Conservation (phyloP, 805 yeast genomes). For the Teunomyces atbi region DNA sequence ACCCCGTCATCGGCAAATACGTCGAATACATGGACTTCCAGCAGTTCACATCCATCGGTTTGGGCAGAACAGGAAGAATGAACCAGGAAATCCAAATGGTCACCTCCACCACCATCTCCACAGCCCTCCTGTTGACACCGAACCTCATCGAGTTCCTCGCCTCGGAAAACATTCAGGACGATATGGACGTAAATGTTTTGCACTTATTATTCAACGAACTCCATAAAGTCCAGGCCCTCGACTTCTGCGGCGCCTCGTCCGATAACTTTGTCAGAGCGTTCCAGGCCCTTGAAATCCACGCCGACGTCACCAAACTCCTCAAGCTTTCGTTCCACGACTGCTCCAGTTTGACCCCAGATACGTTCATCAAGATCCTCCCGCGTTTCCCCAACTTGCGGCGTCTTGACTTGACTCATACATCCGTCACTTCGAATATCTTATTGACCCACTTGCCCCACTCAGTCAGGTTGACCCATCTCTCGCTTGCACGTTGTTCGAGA, state of each 20-base stretch:
- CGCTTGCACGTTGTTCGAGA: conserved; percentile 53
- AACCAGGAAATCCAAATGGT: conserved; percentile 90
- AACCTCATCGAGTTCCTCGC: conserved; percentile 77
- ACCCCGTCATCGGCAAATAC: conserved; percentile 50
- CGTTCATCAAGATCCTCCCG: conserved; percentile 57
- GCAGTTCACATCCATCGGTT: conserved; percentile 84
- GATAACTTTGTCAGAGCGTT: conserved; percentile 60
- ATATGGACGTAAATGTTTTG: conserved; percentile 61
- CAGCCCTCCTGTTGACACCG: conserved; percentile 61
- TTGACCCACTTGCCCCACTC: conserved; percentile 49
- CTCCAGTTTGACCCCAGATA: conserved; percentile 64
- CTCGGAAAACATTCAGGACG: conserved; percentile 82
- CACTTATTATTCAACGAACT: conserved; percentile 52
- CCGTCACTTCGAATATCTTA: conserved; percentile 64
- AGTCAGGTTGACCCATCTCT: conserved; percentile 69
- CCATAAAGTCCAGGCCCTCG: conserved; percentile 63
- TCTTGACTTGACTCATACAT: conserved; percentile 79
- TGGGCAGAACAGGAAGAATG: conserved; percentile 88
- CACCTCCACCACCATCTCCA: conserved; percentile 66
- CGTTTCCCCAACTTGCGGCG: conserved; percentile 56
- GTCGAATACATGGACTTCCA: conserved; percentile 82
- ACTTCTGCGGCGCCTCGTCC: conserved; percentile 86
- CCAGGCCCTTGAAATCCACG: conserved; percentile 33
- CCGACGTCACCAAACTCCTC: conserved; percentile 21
- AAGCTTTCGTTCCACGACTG: conserved; percentile 84